phyloP scores from a whole-genome alignment of 345 rosid genomes.

The Corymbia maculata region DNA sequence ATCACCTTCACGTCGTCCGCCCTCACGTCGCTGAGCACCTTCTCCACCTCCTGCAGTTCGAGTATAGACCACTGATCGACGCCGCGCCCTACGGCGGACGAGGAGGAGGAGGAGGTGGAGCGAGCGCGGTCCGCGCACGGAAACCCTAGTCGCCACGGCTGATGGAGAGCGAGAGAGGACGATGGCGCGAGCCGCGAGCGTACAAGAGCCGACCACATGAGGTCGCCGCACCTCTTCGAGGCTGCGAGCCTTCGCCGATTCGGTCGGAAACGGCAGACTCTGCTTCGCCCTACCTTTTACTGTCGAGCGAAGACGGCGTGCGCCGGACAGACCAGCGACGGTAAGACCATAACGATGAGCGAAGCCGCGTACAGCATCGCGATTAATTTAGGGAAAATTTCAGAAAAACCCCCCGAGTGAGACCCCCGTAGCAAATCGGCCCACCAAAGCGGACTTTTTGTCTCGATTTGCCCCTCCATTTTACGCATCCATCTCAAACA shows the following conservation, averaged over 20 bases:
- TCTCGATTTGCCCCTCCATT: not conserved
- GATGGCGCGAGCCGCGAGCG: constrained; percentile 13
- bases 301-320: not conserved
- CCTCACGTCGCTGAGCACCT: constrained; percentile 66
- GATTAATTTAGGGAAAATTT: not conserved
- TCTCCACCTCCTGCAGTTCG: constrained; percentile 58
- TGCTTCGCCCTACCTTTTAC: not conserved
- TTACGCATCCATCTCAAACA: not conserved
- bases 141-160: constrained; percentile 23
- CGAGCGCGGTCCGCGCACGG: not conserved
- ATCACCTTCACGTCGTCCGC: constrained; percentile 78
- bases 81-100: constrained; percentile 1
- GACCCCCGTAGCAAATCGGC: not conserved
- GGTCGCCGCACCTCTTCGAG: not conserved
- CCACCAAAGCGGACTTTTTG: not conserved
- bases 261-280: not conserved
- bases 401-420: not conserved
- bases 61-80: constrained; percentile 10
- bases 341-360: not conserved
- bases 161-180: not conserved
- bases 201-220: constrained; percentile 30
- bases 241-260: not conserved
- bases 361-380: not conserved
- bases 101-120: constrained; percentile 1
- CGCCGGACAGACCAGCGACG: not conserved